These are phyloP conservation scores for Antitrichia curtipendula DNA, from an alignment of 225 moss, liverwort and hornwort genomes.

Conservation along the genomic window DNA sequence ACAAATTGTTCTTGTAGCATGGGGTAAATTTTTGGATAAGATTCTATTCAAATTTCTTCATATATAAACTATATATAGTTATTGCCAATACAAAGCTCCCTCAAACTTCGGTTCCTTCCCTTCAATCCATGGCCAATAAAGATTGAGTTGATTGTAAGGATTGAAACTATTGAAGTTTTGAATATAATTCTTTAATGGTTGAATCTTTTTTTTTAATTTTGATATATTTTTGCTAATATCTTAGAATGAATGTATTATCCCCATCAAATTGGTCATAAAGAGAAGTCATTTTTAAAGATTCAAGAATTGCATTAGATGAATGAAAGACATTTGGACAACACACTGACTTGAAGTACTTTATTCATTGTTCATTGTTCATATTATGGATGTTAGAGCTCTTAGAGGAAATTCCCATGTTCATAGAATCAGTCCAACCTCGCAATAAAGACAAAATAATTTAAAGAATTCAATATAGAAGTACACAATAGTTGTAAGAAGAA, in stretches of 20 bases:
- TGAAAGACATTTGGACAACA: background rate
- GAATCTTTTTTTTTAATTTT: background rate
- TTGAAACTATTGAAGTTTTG: background rate
- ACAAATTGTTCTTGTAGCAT: background rate
- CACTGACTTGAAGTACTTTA: background rate
- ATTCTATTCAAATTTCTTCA: background rate
- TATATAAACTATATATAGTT: background rate
- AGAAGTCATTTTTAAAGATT: background rate
- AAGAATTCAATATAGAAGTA: accelerated
- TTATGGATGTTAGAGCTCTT: background rate
- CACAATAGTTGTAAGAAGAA: background rate
- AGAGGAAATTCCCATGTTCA: background rate
- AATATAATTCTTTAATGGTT: background rate
- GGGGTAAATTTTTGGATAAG: background rate
- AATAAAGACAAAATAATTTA: background rate
- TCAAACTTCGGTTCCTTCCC: accelerated
- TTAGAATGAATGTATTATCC: accelerated
- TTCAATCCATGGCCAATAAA: background rate
- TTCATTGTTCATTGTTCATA: too few relatives aligned
- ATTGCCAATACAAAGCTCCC: background rate
- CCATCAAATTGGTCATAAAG: accelerated
- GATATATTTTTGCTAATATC: background rate
- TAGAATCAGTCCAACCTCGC: accelerated
- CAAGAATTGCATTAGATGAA: too few relatives aligned
- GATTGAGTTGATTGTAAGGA: background rate